Percentiles rank a stretch among this genome's conserved stretches.
These are phyloP conservation scores for Suillus alpinus DNA, from an alignment of 768 basidiomycete species.

Conservation along the genomic window DNA sequence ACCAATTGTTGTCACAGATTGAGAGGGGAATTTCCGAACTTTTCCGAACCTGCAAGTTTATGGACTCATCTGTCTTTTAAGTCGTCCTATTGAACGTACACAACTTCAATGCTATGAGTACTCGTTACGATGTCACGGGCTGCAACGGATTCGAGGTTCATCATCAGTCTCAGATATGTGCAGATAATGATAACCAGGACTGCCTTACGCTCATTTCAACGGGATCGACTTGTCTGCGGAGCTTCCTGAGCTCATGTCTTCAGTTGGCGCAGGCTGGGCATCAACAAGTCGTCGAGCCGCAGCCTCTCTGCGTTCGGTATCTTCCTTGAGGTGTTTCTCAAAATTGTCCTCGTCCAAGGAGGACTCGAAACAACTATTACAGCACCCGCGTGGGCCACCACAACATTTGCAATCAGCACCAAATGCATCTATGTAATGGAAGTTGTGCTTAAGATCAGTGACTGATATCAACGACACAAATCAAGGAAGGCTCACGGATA, in stretches of 20 bases:
- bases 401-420: background rate
- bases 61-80: background rate
- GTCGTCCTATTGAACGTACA: background rate
- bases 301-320: conserved; percentile 4
- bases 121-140: background rate
- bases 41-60: background rate
- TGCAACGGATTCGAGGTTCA: background rate
- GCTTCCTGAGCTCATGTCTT: conserved; percentile 13
- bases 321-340: conserved; percentile 1
- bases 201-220: background rate
- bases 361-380: conserved; percentile 1
- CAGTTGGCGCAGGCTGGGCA: conserved; percentile 22
- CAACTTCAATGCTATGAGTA: background rate
- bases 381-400: conserved; percentile 16
- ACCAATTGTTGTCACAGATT: background rate
- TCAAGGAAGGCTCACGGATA: background rate
- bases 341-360: conserved; percentile 5
- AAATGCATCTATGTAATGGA: background rate
- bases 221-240: background rate
- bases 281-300: conserved; percentile 10
- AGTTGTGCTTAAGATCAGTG: background rate
- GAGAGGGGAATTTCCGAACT: background rate
- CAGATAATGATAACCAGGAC: background rate
- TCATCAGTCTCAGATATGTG: background rate
- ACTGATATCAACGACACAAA: background rate